Conservation (phyloP, 1,284 basidiomycete species). For the Dichomitus squalens region DNA sequence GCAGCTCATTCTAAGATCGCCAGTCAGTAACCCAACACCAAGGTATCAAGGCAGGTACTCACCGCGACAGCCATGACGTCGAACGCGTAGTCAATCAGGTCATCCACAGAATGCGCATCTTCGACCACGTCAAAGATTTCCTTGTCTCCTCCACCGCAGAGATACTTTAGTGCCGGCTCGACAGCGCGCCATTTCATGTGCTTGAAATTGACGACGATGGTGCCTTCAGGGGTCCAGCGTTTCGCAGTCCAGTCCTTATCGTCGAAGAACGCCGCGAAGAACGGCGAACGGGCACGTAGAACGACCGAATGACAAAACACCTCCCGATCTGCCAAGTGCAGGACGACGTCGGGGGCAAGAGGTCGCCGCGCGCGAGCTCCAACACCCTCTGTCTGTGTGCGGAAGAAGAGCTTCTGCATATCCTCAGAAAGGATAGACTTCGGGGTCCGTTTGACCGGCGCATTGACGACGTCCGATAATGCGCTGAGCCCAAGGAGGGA, state of each 20-base stretch:
- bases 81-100: constrained; percentile 86
- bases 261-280: constrained; percentile 88
- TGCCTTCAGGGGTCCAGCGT: constrained; percentile 58
- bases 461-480: constrained; percentile 56
- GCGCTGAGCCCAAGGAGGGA: constrained; percentile 54
- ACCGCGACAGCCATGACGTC: constrained; percentile 87
- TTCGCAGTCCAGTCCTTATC: constrained; percentile 80
- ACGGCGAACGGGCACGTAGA: constrained; percentile 80
- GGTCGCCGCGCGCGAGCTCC: constrained; percentile 23
- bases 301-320: constrained; percentile 77
- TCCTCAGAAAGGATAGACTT: constrained; percentile 49
- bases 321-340: constrained; percentile 72
- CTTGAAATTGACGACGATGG: constrained; percentile 67
- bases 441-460: constrained; percentile 52
- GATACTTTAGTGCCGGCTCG: constrained; percentile 74
- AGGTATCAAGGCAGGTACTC: constrained; percentile 29
- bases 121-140: constrained; percentile 78
- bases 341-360: constrained; percentile 68
- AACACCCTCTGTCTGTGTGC: constrained; percentile 13
- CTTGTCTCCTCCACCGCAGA: constrained; percentile 80
- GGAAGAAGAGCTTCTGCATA: constrained; percentile 45
- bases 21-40: background rate
- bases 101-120: constrained; percentile 68
- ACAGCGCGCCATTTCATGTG: constrained; percentile 81
- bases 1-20: constrained; percentile 74